Conservation (phyloP, 345 rosid genomes). For the Eucalyptus coolabah region DNA sequence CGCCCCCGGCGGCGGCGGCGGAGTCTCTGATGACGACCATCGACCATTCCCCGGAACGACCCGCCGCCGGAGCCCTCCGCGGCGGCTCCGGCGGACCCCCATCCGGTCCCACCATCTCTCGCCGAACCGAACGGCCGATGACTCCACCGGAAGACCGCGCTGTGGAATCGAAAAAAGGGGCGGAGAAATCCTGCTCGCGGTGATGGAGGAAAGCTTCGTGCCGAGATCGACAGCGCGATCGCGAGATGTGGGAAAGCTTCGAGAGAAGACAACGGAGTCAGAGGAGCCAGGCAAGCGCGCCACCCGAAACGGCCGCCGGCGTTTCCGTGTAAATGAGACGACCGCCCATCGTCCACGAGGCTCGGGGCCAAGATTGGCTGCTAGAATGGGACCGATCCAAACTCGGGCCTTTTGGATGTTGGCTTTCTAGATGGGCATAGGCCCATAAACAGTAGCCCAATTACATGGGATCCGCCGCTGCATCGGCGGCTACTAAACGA, state of each 20-base stretch:
- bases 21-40: background rate
- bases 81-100: background rate
- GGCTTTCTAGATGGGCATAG: background rate
- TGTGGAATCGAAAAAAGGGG: background rate
- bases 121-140: background rate
- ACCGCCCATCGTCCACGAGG: background rate
- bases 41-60: background rate
- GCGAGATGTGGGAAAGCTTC: too few species aligned
- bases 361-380: background rate
- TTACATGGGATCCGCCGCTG: too few species aligned
- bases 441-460: background rate
- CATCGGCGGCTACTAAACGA: background rate
- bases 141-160: background rate
- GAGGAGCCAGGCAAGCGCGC: background rate
- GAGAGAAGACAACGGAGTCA: background rate
- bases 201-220: background rate
- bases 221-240: too few species aligned
- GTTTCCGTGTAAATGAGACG: background rate
- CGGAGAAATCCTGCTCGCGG: background rate
- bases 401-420: background rate
- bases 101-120: background rate
- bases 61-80: background rate
- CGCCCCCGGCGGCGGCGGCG: background rate
- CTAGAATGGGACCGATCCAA: background rate
- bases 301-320: background rate